Percentiles rank a stretch among this genome's conserved stretches.
Evolutionary conservation across 768 basidiomycete species (phyloP).

Genomic region (Agrocybe praecox): DNA sequence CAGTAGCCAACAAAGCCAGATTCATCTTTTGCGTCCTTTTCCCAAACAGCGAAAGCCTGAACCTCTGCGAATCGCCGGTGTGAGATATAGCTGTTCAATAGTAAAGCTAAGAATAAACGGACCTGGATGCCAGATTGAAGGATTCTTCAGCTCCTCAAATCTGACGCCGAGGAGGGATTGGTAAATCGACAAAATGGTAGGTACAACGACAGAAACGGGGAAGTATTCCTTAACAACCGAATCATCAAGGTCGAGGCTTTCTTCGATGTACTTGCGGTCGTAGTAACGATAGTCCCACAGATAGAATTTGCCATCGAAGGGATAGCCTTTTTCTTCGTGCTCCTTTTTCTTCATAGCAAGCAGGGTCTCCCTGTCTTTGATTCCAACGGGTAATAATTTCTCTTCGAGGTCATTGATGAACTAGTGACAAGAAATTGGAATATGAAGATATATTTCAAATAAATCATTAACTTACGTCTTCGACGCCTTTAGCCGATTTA

Average conservation of each 20-base stretch:
- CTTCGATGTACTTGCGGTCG: conserved; percentile 67
- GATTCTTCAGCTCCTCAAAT: conserved; percentile 64
- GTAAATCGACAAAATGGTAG: conserved; percentile 81
- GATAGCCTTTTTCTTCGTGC: conserved; percentile 56
- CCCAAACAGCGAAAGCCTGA: conserved; percentile 86
- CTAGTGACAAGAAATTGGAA: conserved; percentile 33
- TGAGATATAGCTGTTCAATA: neutral
- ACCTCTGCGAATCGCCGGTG: conserved; percentile 48
- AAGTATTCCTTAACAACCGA: conserved; percentile 86
- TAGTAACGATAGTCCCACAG: conserved; percentile 88
- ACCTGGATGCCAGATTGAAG: conserved; percentile 81
- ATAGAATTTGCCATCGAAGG: conserved; percentile 74
- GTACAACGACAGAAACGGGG: conserved; percentile 83
- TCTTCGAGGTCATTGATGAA: conserved; percentile 78
- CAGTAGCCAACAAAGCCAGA: conserved; percentile 82
- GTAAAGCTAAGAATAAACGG: conserved; percentile 8
- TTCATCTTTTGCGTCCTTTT: conserved; percentile 69
- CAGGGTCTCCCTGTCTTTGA: conserved; percentile 66
- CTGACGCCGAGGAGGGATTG: conserved; percentile 78
- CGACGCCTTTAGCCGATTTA: conserved; percentile 64
- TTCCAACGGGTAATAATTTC: conserved; percentile 73
- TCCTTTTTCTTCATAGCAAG: conserved; percentile 78
- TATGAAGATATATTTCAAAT: neutral
- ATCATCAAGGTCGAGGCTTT: conserved; percentile 71
- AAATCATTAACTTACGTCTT: conserved; percentile 43